Conservation (phyloP, 148 eudicot species). For the Amaranthus cruentus region DNA sequence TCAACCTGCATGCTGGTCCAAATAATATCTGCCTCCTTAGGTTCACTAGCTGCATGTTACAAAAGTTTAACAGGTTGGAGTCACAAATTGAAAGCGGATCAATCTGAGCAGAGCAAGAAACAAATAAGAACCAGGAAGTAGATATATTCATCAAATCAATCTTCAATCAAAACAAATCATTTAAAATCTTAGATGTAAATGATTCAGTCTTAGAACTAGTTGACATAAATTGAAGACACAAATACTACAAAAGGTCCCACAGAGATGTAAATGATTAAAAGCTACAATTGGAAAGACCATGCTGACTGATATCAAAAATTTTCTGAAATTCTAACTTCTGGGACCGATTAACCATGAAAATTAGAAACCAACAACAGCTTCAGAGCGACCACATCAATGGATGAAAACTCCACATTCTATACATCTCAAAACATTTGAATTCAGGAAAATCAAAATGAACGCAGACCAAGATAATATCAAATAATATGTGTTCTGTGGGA, state of each 20-base stretch:
- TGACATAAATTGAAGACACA: background rate
- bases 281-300: background rate
- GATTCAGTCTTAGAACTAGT: background rate
- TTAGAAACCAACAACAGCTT: background rate
- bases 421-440: background rate
- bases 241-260: background rate
- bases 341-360: background rate
- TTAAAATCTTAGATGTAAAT: background rate
- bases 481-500: too few species aligned
- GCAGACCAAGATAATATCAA: background rate
- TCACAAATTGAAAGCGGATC: background rate
- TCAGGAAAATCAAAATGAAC: background rate
- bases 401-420: background rate
- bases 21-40: conserved; percentile 89
- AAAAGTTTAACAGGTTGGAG: background rate
- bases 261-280: background rate
- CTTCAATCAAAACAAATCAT: background rate
- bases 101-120: background rate
- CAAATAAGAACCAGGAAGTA: background rate
- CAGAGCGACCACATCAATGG: background rate
- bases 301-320: background rate
- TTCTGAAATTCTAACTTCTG: background rate
- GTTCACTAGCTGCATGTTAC: conserved; percentile 62
- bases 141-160: background rate
- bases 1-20: conserved; percentile 96